Conservation (phyloP, 2,329 filamentous ascomycete genomes). For the Fusarium fujikuroi region DNA sequence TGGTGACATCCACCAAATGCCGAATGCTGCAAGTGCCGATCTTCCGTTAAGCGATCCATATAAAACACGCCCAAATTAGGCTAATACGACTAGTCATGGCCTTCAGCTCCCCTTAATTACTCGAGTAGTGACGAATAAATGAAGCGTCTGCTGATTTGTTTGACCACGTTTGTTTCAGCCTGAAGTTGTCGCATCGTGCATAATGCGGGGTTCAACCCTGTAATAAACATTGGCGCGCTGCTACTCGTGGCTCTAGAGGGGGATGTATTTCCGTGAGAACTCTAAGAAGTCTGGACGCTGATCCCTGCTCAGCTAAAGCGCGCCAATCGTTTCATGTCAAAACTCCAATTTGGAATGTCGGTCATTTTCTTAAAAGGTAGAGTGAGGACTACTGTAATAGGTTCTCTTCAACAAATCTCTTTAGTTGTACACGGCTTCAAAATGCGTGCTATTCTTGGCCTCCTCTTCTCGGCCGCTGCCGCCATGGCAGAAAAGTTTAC, state of each 20-base stretch:
- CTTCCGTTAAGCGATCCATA: not conserved
- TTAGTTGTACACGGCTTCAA: not conserved
- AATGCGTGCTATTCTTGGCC: constrained; percentile 16
- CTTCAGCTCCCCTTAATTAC: not conserved
- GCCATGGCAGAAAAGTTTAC: constrained; percentile 4
- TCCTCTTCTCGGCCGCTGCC: not conserved
- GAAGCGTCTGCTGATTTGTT: not conserved
- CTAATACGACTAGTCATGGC: not conserved
- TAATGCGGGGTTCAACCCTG: not conserved
- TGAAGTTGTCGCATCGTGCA: not conserved
- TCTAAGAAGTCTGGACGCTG: not conserved
- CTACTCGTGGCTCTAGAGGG: not conserved
- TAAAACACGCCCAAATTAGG: not conserved
- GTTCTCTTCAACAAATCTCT: too few species aligned
- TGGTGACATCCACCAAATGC: not conserved
- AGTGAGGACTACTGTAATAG: rapidly evolving
- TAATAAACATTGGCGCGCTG: not conserved
- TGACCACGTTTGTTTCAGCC: not conserved
- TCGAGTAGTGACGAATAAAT: not conserved
- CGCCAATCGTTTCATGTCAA: not conserved
- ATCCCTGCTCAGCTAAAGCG: not conserved
- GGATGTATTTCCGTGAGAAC: not conserved
- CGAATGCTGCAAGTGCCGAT: not conserved
- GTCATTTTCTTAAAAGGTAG: not conserved
- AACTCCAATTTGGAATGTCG: too few species aligned